Evolutionary conservation across 2,329 filamentous ascomycete species (phyloP), one percentile per base, ranked within the genome.

Genomic region (Rutstroemia sp.): DNA sequence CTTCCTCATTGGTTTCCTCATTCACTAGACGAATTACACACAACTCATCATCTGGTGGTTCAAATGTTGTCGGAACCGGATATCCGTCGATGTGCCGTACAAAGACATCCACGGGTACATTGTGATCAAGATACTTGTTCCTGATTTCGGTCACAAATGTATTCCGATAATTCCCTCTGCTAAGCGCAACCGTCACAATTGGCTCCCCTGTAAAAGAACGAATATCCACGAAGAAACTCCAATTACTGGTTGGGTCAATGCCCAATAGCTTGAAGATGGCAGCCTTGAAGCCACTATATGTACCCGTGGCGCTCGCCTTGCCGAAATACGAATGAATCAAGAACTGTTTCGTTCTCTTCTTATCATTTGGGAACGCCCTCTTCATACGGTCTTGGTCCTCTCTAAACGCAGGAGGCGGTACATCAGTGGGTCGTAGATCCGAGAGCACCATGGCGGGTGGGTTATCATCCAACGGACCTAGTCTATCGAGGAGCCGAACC

Each of bases 261-360:
- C 41, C 48, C 44, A 54, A 27, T 8, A 54, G 51, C 21, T 54
- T 54, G 9, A 45, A 48, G 5, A 39, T 42, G 12, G 27, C 23
- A n/a, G 47, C 6, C 38, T 54, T 54, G 21, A 54, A 54, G 16
- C n/a, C 34, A 27, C 27, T 8, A 30, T 48, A 54, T 34, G 9
- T 54, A 12, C 44, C 42, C 5, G 10, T 48, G 12, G 17, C 39
- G 19, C 14, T 2, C 12, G 21, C 48, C 44, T 54, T 38, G 6
- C 51, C 51, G 39, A 54, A 54, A 23, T 54, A 54, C 12, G 51
- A 54, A 54, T 49, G 48, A 21, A 54, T 39, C 12, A 2, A 8
- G 34, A 39, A 37, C 34, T 10, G 12, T 17, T 34, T 27, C 27
- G 21, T 23, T 30, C 16, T 49, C 34, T n/a, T 17, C 25, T 30